Conservation (phyloP, 192 early-diverging fungal genomes). For the Rhizophagus clarus region DNA sequence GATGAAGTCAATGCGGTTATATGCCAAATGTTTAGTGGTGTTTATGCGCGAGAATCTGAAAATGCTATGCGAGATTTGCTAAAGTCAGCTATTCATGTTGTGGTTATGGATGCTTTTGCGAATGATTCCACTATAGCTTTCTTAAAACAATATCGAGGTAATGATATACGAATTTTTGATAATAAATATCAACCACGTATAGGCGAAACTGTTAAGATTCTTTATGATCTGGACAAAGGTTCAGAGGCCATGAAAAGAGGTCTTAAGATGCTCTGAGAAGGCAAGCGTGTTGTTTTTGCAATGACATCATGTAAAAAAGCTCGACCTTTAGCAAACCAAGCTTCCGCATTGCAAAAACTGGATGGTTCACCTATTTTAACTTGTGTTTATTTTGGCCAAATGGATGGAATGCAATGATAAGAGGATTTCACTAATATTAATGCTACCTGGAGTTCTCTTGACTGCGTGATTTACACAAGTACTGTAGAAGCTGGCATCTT, state of each 20-base stretch:
- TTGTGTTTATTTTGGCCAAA: slow-evolving; percentile 29
- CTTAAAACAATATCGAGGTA: slow-evolving; percentile 1
- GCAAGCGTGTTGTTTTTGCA: slow-evolving; percentile 14
- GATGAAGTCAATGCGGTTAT: not conserved
- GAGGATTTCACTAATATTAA: slow-evolving; percentile 25
- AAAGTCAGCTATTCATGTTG: slow-evolving; percentile 5
- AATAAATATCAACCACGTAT: slow-evolving; percentile 13
- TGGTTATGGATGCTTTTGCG: not conserved
- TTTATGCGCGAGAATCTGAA: slow-evolving; percentile 7
- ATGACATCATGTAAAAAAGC: slow-evolving; percentile 26
- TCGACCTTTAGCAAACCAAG: slow-evolving; percentile 2
- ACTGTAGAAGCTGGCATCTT: slow-evolving; percentile 20
- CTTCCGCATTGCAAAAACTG: slow-evolving; percentile 14
- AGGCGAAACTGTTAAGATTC: not conserved
- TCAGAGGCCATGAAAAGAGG: slow-evolving; percentile 21
- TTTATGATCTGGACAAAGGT: slow-evolving; percentile 15
- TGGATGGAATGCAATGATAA: slow-evolving; percentile 21
- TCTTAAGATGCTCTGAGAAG: slow-evolving; percentile 26
- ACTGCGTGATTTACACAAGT: slow-evolving; percentile 28
- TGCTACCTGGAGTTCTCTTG: slow-evolving; percentile 28
- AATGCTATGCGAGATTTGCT: slow-evolving; percentile 11
- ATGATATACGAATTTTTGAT: not conserved
- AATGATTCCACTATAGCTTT: slow-evolving; percentile 11
- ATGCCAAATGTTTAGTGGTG: slow-evolving; percentile 7
- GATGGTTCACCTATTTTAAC: slow-evolving; percentile 17